phyloP scores from a whole-genome alignment of 2,329 filamentous ascomycete genomes.

The Esteya vermicola region DNA sequence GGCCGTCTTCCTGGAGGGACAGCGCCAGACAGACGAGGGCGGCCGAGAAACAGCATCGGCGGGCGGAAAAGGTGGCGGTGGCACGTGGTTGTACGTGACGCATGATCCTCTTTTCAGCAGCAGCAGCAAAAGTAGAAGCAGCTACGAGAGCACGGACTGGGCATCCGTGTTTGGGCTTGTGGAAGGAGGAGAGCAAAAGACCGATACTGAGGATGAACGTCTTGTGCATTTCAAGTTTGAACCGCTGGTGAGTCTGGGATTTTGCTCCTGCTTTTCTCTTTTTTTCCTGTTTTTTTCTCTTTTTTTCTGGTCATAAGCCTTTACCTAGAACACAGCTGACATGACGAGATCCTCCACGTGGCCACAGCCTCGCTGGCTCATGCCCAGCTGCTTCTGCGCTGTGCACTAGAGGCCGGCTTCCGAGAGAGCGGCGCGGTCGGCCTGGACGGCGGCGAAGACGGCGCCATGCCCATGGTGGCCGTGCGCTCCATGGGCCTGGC shows the following conservation, averaged over 20 bases:
- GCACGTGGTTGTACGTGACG: slow-evolving; percentile 76
- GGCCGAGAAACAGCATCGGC: slow-evolving; percentile 37
- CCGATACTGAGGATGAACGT: slow-evolving; percentile 11
- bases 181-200: slow-evolving; percentile 13
- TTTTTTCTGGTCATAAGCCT: no score
- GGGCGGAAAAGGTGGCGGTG: slow-evolving; percentile 75
- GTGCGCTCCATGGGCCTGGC: slow-evolving; percentile 71
- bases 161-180: slow-evolving; percentile 25
- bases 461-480: slow-evolving; percentile 58
- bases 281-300: neutral
- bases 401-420: slow-evolving; percentile 71
- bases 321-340: no score
- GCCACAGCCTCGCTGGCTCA: slow-evolving; percentile 61
- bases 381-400: slow-evolving; percentile 61
- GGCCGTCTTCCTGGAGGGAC: slow-evolving; percentile 77
- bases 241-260: slow-evolving; percentile 76
- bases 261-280: slow-evolving; percentile 24
- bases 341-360: slow-evolving; percentile 67
- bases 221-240: slow-evolving; percentile 84
- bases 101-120: slow-evolving; percentile 49
- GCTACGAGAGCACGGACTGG: slow-evolving; percentile 10
- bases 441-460: slow-evolving; percentile 22
- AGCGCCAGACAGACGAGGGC: slow-evolving; percentile 18
- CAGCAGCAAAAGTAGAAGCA: slow-evolving; percentile 15
- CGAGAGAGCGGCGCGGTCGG: slow-evolving; percentile 79